Evolutionary conservation across 352 stramenopile genomes (phyloP), one percentile per base, ranked within the genome.

Genomic region (Blastocystis sp.): DNA sequence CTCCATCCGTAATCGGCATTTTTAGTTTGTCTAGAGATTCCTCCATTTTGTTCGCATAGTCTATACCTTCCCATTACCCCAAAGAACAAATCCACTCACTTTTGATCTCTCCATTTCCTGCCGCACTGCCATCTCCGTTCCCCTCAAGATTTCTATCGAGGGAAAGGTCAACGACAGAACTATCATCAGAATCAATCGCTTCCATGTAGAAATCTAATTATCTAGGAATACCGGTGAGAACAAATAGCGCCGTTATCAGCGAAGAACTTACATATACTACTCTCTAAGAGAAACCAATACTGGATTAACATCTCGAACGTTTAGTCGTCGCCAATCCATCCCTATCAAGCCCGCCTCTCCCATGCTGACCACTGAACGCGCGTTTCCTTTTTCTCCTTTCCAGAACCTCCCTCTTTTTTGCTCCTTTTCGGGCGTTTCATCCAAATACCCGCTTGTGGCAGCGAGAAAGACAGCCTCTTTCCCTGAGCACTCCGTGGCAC

Each of bases 131-230:
- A 70, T 34, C 43, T 11, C 48, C 74, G 28, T 28, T 52, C 28
- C 61, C 60, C 40, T 62, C 52, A 67, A 59, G n/a, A 69, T 56
- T 56, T n/a, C n/a, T 14, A 52, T 41, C 28, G 34, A 48, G 74
- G 52, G 74, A 62, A 84, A 59, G 23, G 48, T 59, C 74, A 23
- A 62, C 74, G 61, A 61, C 60, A 67, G 74, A 84, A 62, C 66
- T 69, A 84, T 84, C 74, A 69, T 84, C 74, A 66, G 74, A 84
- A 84, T 84, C 74, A 41, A 84, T 84, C 21, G 74, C 74, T 84
- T 84, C 74, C 74, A 84, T 84, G 74, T 67, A 67, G 52, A 84
- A 70, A 84, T 69, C 53, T 48, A 84, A 69, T 84, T 69, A 84
- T 84, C 74, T 84, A 84, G 21, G 45, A 17, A 45, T 10, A 4